phyloP scores from a whole-genome alignment of 768 basidiomycete genomes.

The Auricularia auricula-judae region DNA sequence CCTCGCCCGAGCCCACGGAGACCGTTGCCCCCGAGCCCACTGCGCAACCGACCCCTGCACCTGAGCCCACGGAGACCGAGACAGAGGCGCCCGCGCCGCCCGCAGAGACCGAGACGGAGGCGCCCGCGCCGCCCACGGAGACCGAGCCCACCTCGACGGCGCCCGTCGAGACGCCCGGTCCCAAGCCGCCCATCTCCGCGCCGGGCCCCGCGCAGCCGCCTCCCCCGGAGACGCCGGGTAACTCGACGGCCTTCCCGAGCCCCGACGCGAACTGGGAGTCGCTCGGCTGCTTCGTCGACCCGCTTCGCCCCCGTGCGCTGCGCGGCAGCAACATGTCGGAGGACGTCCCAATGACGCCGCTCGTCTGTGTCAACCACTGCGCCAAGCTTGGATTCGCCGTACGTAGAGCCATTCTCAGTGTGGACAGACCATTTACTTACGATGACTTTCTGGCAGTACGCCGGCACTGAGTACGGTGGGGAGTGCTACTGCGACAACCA shows the following conservation, averaged over 20 bases:
- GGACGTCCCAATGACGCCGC: neutral
- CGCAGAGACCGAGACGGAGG: neutral
- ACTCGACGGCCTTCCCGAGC: neutral
- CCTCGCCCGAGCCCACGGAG: neutral
- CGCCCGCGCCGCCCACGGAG: neutral
- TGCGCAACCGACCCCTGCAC: neutral
- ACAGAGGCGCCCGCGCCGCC: neutral
- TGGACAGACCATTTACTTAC: neutral
- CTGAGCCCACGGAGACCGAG: neutral
- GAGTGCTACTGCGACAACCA: slow-evolving; percentile 5
- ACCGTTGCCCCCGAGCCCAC: neutral
- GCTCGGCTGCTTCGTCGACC: neutral
- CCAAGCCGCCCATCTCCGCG: no score
- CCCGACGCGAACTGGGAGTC: neutral
- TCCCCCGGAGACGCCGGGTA: neutral
- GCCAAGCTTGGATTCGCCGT: neutral
- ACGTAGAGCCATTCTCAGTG: neutral
- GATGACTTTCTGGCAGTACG: neutral
- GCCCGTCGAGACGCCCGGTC: no score
- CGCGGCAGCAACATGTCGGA: neutral
- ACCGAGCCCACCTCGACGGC: neutral
- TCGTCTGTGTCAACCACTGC: neutral
- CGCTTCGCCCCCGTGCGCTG: neutral
- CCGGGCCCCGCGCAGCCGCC: neutral
- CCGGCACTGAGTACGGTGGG: slow-evolving; percentile 2